Evolutionary conservation across 1,284 basidiomycete genomes (phyloP).

Genomic region (Veloboletus limbatus): DNA sequence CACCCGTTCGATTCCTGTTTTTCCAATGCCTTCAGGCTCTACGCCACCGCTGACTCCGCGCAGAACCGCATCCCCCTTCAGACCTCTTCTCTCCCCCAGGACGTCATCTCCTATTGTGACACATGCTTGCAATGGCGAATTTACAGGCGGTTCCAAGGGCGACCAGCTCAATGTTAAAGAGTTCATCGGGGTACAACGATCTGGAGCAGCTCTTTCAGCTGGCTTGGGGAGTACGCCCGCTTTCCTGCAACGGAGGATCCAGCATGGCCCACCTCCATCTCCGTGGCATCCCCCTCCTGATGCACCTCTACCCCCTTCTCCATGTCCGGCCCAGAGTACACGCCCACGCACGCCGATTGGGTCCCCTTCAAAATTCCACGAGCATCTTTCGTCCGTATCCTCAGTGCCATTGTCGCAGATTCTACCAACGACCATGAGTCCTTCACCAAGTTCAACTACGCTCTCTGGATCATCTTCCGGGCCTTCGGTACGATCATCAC

Average conservation of each 20-base stretch:
- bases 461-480: conserved; percentile 33
- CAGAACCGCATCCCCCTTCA: conserved; percentile 22
- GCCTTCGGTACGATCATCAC: conserved; percentile 25
- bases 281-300: conserved; percentile 31
- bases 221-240: conserved; percentile 20
- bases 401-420: conserved; percentile 21
- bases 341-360: conserved; percentile 13
- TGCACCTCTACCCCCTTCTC: conserved; percentile 28
- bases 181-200: conserved; percentile 9
- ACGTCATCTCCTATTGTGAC: neutral
- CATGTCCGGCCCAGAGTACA: conserved; percentile 2
- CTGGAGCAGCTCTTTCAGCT: conserved; percentile 1
- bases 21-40: conserved; percentile 9
- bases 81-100: conserved; percentile 24
- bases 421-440: conserved; percentile 14
- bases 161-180: conserved; percentile 13
- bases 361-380: conserved; percentile 32
- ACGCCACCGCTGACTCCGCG: conserved; percentile 18
- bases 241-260: conserved; percentile 33
- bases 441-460: conserved; percentile 20
- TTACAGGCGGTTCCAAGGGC: conserved; percentile 1
- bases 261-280: conserved; percentile 24
- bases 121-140: conserved; percentile 7
- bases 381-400: conserved; percentile 33
- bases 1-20: conserved; percentile 17